Base-by-base conservation (phyloP, 208 protist species). In the Acanthamoeba triangularis region DNA sequence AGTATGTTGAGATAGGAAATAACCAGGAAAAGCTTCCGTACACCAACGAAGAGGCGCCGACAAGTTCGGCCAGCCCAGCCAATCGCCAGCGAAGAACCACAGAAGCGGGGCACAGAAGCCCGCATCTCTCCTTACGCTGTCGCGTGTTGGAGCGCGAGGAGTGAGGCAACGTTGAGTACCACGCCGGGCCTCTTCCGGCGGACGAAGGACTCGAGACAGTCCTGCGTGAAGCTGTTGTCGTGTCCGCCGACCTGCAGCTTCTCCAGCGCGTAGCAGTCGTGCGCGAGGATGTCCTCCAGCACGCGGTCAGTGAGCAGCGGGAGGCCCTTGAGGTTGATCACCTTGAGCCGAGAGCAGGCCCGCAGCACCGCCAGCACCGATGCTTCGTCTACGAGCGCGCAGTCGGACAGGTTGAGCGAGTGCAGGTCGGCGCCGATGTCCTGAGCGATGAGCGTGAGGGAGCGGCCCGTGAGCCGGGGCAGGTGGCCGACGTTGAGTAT, bases 401-500 rank as follows among this genome's bases (percentile, higher is more conserved):
- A 80, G 35, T 80, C 35, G 69, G 69, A 33, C 35, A 80, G 11
- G 37, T 80, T 80, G 69, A 80, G 69, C 4, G 69, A 80, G 33
- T n/a, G 28, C 8, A 80, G 37, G 37, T 80, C 69, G 20, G 69
- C 30, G 25, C 6, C 69, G 13, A 41, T n/a, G 33, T 80, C 18
- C 33, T 41, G 25, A 5, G n/a, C 69, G 30, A 80, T 23, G 30
- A 80, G 69, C 69, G 37, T 33, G 25, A 80, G 37, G 8, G 69
- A 33, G 30, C 35, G 16, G 69, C 69, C 69, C 14, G 69, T 80
- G 69, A 80, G 69, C 16, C 37, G 69, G 7, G 69, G 69, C 30
- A 80, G 69, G 37, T 80, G 69, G 69, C 69, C 69, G 6, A 80
- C 18, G 69, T 80, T 80, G 69, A 80, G 69, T 4, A 80, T 80